A percentile compares a stretch with the other conserved stretches of the same genome.
phyloP scores from a whole-genome alignment of 2,329 filamentous ascomycete genomes.

The Aureobasidium musti region DNA sequence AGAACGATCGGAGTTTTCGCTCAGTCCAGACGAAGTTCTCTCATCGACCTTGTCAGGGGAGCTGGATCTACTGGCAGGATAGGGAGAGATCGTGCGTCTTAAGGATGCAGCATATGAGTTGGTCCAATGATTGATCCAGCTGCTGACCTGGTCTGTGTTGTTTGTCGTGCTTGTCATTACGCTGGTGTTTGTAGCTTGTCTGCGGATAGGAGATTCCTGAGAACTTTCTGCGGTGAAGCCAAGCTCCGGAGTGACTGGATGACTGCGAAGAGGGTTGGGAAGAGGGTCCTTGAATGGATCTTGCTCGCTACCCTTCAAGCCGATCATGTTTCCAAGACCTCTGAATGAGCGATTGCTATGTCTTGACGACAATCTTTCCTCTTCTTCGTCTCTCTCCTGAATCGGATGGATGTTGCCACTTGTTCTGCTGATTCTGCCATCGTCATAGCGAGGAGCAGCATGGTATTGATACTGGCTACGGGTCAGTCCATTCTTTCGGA shows the following conservation, averaged over 20 bases:
- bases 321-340: slow-evolving; percentile 32
- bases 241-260: slow-evolving; percentile 39
- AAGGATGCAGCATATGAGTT: slow-evolving; percentile 28
- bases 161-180: slow-evolving; percentile 31
- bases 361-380: slow-evolving; percentile 40
- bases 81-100: slow-evolving; percentile 11
- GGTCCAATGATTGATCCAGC: slow-evolving; percentile 37
- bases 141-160: slow-evolving; percentile 32
- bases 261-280: slow-evolving; percentile 43
- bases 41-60: slow-evolving; percentile 58
- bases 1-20: slow-evolving; percentile 53
- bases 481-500: slow-evolving; percentile 46
- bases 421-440: slow-evolving; percentile 52
- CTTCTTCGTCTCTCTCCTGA: slow-evolving; percentile 63
- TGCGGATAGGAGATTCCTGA: slow-evolving; percentile 33
- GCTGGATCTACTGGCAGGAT: slow-evolving; percentile 37
- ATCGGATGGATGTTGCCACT: slow-evolving; percentile 63
- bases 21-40: slow-evolving; percentile 58
- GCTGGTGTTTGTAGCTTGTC: slow-evolving; percentile 35
- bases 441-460: slow-evolving; percentile 49
- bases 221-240: slow-evolving; percentile 20
- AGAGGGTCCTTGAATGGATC: slow-evolving; percentile 49
- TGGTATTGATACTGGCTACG: slow-evolving; percentile 44
- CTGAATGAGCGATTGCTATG: slow-evolving; percentile 32
- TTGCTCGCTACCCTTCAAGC: slow-evolving; percentile 33